phyloP scores from a whole-genome alignment of 1,139 yeast species.

The Yamadazyma pseudoaaseri region DNA sequence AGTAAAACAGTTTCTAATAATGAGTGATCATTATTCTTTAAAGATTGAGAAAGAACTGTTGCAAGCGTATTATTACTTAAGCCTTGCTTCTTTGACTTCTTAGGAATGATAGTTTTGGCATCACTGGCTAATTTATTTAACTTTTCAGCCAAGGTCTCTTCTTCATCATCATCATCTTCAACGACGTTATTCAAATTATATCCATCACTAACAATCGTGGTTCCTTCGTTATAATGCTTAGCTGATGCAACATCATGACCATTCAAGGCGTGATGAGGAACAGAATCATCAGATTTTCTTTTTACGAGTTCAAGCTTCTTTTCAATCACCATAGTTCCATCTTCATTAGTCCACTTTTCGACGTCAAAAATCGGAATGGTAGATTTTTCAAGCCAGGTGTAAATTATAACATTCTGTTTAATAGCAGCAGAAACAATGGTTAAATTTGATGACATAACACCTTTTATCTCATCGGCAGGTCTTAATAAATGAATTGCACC shows the following conservation, averaged over 20 bases:
- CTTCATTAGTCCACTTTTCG: slow-evolving; percentile 50
- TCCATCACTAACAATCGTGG: slow-evolving; percentile 65
- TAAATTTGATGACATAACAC: slow-evolving; percentile 35
- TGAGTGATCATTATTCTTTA: slow-evolving; percentile 69
- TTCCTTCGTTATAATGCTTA: slow-evolving; percentile 65
- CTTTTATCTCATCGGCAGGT: slow-evolving; percentile 38
- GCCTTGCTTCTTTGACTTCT: slow-evolving; percentile 21
- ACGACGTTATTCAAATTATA: slow-evolving; percentile 57
- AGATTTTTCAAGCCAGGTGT: slow-evolving; percentile 76
- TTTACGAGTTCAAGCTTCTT: slow-evolving; percentile 35
- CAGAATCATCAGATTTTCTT: slow-evolving; percentile 32
- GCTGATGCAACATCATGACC: slow-evolving; percentile 77
- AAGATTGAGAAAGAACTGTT: slow-evolving; percentile 66
- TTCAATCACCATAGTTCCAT: slow-evolving; percentile 21
- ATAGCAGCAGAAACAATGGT: slow-evolving; percentile 39
- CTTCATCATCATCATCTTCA: slow-evolving; percentile 32
- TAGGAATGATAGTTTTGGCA: slow-evolving; percentile 26
- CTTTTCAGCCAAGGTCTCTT: slow-evolving; percentile 59
- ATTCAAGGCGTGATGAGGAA: slow-evolving; percentile 42
- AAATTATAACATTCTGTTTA: slow-evolving; percentile 38
- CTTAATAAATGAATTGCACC: slow-evolving; percentile 44
- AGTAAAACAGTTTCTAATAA: slow-evolving; percentile 77
- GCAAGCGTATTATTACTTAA: slow-evolving; percentile 52
- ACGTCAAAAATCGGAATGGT: slow-evolving; percentile 63
- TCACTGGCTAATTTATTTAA: slow-evolving; percentile 43